Conservation (phyloP, 108 stramenopile genomes). For the Fistulifera pelliculosa region DNA sequence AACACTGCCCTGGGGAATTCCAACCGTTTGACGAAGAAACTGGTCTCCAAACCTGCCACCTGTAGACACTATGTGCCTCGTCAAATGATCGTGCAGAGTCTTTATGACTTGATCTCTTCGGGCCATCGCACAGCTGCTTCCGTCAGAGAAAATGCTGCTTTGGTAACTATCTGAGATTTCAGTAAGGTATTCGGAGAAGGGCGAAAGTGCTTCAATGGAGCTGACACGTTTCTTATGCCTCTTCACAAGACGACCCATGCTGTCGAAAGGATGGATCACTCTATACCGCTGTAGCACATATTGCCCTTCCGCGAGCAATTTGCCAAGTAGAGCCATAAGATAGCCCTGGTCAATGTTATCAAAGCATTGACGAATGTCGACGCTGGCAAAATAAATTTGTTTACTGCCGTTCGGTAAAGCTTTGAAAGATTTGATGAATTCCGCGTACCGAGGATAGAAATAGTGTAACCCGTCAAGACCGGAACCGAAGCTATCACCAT, state of each 20-base stretch:
- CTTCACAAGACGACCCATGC: conserved; percentile 8
- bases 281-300: conserved; percentile 58
- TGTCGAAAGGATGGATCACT: conserved; percentile 35
- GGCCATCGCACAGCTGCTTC: conserved; percentile 25
- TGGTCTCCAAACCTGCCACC: conserved; percentile 36
- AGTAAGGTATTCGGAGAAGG: conserved; percentile 7
- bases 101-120: conserved; percentile 35
- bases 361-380: conserved; percentile 78
- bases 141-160: conserved; percentile 37
- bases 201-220: conserved; percentile 10
- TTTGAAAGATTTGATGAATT: conserved; percentile 27
- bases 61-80: conserved; percentile 49
- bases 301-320: conserved; percentile 35
- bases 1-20: conserved; percentile 86
- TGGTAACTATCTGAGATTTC: conserved; percentile 14
- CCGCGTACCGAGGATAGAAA: conserved; percentile 50
- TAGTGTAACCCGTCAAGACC: conserved; percentile 54
- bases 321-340: conserved; percentile 36
- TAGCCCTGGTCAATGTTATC: conserved; percentile 71
- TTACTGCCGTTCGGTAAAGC: not conserved
- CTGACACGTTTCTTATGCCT: conserved; percentile 13
- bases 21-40: conserved; percentile 50
- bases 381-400: conserved; percentile 61
- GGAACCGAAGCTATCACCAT: conserved; percentile 39
- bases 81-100: conserved; percentile 58